Percentiles rank a stretch among this genome's conserved stretches.
These are phyloP conservation scores for Echites panduratus DNA, from an alignment of 257 asterid species.

Conservation along the genomic window DNA sequence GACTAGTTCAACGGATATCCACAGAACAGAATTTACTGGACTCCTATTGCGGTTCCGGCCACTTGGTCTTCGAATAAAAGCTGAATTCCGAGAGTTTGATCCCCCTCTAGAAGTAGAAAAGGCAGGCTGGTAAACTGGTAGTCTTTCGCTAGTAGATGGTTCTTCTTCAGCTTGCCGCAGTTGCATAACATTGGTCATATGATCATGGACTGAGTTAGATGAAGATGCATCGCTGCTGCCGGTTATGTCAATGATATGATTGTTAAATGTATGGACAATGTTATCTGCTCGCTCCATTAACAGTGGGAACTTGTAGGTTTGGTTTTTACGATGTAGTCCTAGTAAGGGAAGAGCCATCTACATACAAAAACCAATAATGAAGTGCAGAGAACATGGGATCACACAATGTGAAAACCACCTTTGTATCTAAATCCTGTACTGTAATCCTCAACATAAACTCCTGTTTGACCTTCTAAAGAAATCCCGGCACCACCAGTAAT, in stretches of 20 bases:
- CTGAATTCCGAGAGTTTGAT: conserved; percentile 53
- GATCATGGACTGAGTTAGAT: conserved; percentile 47
- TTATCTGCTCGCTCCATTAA: conserved; percentile 63
- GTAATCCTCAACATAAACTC: conserved; percentile 1
- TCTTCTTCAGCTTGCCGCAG: conserved; percentile 48
- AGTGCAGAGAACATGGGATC: conserved; percentile 45
- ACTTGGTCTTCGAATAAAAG: conserved; percentile 59
- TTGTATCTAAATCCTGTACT: conserved; percentile 8
- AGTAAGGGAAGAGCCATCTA: conserved; percentile 58
- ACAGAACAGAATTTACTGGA: conserved; percentile 70
- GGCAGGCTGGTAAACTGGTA: conserved; percentile 45
- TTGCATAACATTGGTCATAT: conserved; percentile 36
- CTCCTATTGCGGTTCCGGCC: conserved; percentile 66
- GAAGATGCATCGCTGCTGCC: conserved; percentile 51
- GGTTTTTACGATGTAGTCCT: conserved; percentile 58
- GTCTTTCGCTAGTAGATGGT: conserved; percentile 57
- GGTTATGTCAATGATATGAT: conserved; percentile 65
- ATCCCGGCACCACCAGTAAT: neutral
- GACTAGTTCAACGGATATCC: conserved; percentile 78
- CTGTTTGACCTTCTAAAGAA: neutral
- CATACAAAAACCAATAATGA: conserved; percentile 30
- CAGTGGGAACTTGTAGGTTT: conserved; percentile 38
- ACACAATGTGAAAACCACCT: conserved; percentile 17
- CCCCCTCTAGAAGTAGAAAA: conserved; percentile 41
- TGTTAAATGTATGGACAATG: conserved; percentile 20